These are phyloP conservation scores for Solanum tacnaense DNA, from an alignment of 257 asterid species.

Conservation along the genomic window DNA sequence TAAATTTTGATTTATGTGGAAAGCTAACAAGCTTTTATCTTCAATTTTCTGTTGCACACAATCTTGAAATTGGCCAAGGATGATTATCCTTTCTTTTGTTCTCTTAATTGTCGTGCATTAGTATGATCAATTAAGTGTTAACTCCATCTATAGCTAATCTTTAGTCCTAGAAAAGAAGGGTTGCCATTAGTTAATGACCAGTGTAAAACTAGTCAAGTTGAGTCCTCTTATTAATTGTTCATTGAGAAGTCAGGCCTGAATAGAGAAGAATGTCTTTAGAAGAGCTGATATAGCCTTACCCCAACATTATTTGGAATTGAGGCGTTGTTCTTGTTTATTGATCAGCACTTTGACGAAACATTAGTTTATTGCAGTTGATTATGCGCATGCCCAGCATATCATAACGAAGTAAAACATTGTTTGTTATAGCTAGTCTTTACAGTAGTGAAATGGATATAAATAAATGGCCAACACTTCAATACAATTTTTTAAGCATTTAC, in stretches of 20 bases:
- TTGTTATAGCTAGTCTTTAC: neutral
- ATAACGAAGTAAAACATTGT: neutral
- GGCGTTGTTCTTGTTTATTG: neutral
- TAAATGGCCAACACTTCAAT: neutral
- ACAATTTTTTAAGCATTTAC: neutral
- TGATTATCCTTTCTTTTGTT: neutral
- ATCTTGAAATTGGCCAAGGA: neutral
- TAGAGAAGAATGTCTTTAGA: neutral
- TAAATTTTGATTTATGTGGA: neutral
- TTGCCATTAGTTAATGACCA: neutral
- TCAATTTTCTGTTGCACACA: neutral
- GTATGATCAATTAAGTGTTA: neutral
- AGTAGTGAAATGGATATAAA: neutral
- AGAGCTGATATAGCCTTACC: neutral
- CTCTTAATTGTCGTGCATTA: neutral
- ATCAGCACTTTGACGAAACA: neutral
- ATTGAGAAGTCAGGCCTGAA: neutral
- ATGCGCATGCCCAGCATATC: neutral
- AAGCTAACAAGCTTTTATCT: neutral
- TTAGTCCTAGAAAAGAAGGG: neutral
- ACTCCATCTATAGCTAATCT: neutral
- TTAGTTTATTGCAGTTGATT: neutral
- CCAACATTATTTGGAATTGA: neutral
- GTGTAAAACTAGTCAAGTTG: neutral
- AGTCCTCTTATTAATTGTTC: neutral